These are phyloP conservation scores for Aspergillus viridinutans DNA, from an alignment of 2,329 filamentous ascomycete genomes.

Conservation along the genomic window DNA sequence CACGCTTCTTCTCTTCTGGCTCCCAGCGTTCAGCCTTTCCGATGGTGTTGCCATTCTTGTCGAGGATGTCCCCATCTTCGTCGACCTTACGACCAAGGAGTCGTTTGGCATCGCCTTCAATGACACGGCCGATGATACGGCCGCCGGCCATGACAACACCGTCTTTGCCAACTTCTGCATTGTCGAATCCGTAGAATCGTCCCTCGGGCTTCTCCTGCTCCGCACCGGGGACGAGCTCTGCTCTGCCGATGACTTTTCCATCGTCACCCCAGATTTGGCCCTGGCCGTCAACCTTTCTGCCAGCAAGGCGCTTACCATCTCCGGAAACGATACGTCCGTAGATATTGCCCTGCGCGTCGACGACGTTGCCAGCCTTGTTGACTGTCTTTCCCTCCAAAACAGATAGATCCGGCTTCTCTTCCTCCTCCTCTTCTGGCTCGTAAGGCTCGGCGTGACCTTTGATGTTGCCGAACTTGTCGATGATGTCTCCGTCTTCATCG, in stretches of 20 bases:
- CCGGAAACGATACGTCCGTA: conserved; percentile 56
- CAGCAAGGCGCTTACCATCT: conserved; percentile 51
- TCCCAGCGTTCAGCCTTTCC: conserved; percentile 68
- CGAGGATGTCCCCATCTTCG: conserved; percentile 64
- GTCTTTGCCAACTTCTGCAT: conserved; percentile 54
- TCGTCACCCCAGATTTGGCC: conserved; percentile 62
- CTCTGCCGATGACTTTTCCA: conserved; percentile 57
- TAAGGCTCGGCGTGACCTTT: conserved; percentile 58
- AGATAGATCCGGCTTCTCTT: conserved; percentile 51
- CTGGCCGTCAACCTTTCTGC: conserved; percentile 59
- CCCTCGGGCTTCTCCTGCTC: conserved; percentile 50
- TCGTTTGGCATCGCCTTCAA: conserved; percentile 61
- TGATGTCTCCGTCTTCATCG: conserved; percentile 77
- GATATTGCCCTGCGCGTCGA: conserved; percentile 56
- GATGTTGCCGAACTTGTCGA: conserved; percentile 68
- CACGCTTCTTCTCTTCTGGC: conserved; percentile 51
- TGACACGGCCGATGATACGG: conserved; percentile 49
- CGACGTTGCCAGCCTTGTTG: conserved; percentile 61
- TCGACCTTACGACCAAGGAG: conserved; percentile 64
- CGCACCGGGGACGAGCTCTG: conserved; percentile 53
- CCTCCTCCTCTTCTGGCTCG: conserved; percentile 47
- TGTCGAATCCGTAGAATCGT: conserved; percentile 58
- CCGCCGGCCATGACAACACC: conserved; percentile 51
- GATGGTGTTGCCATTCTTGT: conserved; percentile 63
- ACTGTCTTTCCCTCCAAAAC: conserved; percentile 58